These are phyloP conservation scores for Aspergillus incahuasiensis DNA, from an alignment of 495 filamentous ascomycete species.

Conservation along the genomic window DNA sequence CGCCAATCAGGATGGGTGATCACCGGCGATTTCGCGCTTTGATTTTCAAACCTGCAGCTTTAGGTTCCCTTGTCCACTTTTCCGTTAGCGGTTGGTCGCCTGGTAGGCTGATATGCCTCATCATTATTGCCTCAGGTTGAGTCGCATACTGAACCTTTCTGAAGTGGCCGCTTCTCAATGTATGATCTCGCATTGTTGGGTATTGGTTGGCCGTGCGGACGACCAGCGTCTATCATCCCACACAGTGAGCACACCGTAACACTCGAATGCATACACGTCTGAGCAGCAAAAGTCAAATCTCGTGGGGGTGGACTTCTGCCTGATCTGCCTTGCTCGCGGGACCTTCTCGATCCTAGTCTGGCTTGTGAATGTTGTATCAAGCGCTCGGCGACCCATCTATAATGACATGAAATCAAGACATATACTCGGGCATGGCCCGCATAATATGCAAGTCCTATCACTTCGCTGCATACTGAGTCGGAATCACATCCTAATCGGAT, in stretches of 20 bases:
- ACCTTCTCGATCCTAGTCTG: background rate
- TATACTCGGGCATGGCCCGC: background rate
- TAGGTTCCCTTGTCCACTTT: conserved; percentile 2
- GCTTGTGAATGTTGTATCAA: background rate
- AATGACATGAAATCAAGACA: background rate
- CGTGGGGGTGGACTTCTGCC: background rate
- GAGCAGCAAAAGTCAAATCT: conserved; percentile 2
- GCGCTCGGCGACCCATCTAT: background rate
- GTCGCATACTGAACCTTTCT: background rate
- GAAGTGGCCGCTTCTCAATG: background rate
- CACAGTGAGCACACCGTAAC: conserved; percentile 6
- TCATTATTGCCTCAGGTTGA: conserved; percentile 9
- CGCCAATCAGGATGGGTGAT: conserved; percentile 13
- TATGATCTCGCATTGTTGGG: background rate
- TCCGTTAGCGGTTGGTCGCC: conserved; percentile 1
- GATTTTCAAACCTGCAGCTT: conserved; percentile 13
- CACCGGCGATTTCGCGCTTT: conserved; percentile 11
- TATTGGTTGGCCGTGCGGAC: conserved; percentile 10
- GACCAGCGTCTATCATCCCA: conserved; percentile 8
- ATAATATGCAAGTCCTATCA: conserved; percentile 13
- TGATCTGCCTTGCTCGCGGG: background rate
- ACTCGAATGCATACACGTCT: background rate
- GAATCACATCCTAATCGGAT: background rate
- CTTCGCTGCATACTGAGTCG: background rate
- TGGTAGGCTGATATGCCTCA: conserved; percentile 7